phyloP scores from a whole-genome alignment of 768 basidiomycete genomes.

The Leucocoprinus leucothites region DNA sequence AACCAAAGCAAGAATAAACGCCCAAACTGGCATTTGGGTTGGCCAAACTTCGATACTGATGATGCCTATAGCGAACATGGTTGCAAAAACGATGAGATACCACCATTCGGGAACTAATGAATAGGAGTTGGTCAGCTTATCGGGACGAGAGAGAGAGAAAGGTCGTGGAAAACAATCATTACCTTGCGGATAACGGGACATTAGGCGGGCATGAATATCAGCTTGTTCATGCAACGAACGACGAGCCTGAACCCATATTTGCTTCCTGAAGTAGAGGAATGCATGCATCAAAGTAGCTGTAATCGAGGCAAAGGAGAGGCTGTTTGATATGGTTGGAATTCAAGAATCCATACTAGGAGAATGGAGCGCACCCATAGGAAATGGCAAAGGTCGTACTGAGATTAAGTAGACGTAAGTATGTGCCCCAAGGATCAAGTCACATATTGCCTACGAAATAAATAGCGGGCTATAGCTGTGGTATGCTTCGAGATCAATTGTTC shows the following conservation, averaged over 20 bases:
- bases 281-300: conserved; percentile 72
- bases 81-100: conserved; percentile 63
- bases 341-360: neutral
- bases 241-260: conserved; percentile 66
- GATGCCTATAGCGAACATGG: conserved; percentile 64
- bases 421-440: neutral
- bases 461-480: conserved; percentile 57
- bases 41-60: conserved; percentile 67
- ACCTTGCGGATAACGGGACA: conserved; percentile 63
- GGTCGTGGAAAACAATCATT: neutral
- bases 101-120: conserved; percentile 71
- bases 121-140: neutral
- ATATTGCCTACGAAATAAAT: conserved; percentile 43
- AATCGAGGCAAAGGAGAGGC: conserved; percentile 71
- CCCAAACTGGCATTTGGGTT: conserved; percentile 38
- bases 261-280: conserved; percentile 67
- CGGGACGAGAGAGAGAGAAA: neutral
- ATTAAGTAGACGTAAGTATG: neutral
- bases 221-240: conserved; percentile 72
- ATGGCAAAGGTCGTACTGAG: conserved; percentile 61
- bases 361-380: conserved; percentile 49
- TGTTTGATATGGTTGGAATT: conserved; percentile 23
- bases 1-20: conserved; percentile 57
- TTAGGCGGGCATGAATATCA: conserved; percentile 78
- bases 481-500: conserved; percentile 47